Evolutionary conservation across 306 rosid genomes (phyloP), one percentile per base, ranked within the genome.

Genomic region (Inga laurina): DNA sequence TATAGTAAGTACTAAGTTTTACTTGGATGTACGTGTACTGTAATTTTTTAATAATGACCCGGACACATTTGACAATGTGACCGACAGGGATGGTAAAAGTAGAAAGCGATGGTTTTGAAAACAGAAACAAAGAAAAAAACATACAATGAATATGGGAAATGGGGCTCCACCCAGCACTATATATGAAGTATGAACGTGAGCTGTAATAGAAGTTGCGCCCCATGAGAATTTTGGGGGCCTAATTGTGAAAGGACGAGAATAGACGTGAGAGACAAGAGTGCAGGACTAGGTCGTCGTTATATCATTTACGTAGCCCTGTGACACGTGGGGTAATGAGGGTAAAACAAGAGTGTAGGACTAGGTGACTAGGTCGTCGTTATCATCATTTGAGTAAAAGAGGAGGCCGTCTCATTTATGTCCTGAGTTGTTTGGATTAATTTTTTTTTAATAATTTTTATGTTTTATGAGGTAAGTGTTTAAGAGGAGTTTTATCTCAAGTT

Each of bases 71-170:
- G 34, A 76, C 45, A 39, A 46, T 10, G 41, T 67, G 84, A 84
- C 87, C 79, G 87, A 84, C 87, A 68, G 5, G 44, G 51, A 46
- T 66, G 46, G 22, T 14, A 66, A 56, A 79, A 52, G 80, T 15
- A 11, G 70, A 79, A 52, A 73, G 69, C 6, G 49, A n/a, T 37
- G 37, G 16, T 13, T 21, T 24, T 46, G 52, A 62, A 61, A 46
- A 21, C 19, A 1, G 3, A 4, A 35, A 62, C 37, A 59, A 59
- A 21, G 0, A 0, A 59, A 9, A 59, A 46, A 61, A 24, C 22
- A 11, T 3, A 11, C 30, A 24, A 27, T 77, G 57, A 71, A 44
- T 32, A 7, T 27, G 49, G 12, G 7, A 30, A 4, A 48, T 76
- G 54, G 19, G 85, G 66, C 74, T 76, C 44, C 72, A 34, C 44